Evolutionary conservation across 495 filamentous ascomycete species (phyloP).

Genomic region (Penicillium pancosmium): DNA sequence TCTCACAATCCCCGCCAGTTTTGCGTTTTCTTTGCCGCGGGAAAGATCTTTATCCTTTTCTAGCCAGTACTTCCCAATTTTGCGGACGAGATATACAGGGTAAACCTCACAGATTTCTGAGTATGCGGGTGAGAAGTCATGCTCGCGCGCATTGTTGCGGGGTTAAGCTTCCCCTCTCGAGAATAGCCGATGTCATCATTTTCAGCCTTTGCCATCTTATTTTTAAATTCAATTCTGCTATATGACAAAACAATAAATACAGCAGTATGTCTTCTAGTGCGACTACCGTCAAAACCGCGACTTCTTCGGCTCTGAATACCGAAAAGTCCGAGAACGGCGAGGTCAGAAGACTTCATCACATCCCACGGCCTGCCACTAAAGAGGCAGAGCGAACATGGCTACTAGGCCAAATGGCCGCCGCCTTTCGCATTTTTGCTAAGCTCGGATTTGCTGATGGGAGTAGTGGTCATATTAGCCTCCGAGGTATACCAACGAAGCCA

Average conservation of each 20-base stretch:
- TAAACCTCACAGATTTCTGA: background rate
- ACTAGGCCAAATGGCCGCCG: slow-evolving; percentile 58
- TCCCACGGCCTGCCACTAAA: slow-evolving; percentile 12
- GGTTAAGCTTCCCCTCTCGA: slow-evolving; percentile 3
- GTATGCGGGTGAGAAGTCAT: background rate
- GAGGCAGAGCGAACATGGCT: slow-evolving; percentile 35
- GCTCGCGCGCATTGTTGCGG: slow-evolving; percentile 1
- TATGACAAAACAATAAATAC: background rate
- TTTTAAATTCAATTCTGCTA: background rate
- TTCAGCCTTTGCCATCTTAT: background rate
- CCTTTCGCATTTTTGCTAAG: slow-evolving; percentile 58
- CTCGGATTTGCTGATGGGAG: slow-evolving; percentile 62
- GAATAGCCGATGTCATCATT: slow-evolving; percentile 5
- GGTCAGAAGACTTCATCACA: slow-evolving; percentile 15
- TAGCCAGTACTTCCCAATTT: background rate
- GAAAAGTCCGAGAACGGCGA: background rate
- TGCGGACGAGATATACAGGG: background rate
- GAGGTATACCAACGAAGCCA: slow-evolving; percentile 11
- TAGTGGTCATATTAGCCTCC: slow-evolving; percentile 55
- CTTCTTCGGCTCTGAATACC: slow-evolving; percentile 9
- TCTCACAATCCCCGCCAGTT: background rate
- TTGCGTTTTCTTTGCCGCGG: background rate
- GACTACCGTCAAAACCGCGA: background rate
- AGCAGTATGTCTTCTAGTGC: background rate
- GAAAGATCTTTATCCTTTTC: slow-evolving; percentile 4